Evolutionary conservation across 2,329 filamentous ascomycete species (phyloP), one percentile per base, ranked within the genome.

Genomic region (Piedraia hortae): DNA sequence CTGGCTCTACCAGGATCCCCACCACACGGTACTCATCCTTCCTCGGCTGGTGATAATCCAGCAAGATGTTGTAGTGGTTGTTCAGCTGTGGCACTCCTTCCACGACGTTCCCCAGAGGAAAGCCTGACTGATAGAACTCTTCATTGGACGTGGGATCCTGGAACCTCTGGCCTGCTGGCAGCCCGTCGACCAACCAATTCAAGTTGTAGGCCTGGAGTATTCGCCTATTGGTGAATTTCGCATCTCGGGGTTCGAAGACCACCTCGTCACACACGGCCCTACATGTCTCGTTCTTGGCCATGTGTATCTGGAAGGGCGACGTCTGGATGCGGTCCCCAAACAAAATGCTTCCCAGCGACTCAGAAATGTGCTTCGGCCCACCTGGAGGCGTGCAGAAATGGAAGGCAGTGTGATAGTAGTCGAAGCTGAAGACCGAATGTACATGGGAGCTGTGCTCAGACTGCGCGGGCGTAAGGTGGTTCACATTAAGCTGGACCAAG

Each of bases 291-390:
- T 97, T 85, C 30, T 64, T 53, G 24, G 51, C 64, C 80, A 97
- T 91, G 33, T 64, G 61, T 28, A 93, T 54, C 40, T 90, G 65
- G 40, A 89, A 90, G 0, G 82, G 75, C 16, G 82, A 93, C n/a
- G 77, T 89, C 51, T 77, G 77, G 50, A 97, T 97, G 25, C 85
- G 65, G 49, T 97, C 85, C 34, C 85, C 85, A 36, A 97, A 97
- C 22, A 97, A 50, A 41, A 97, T 97, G 54, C 82, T 91, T 12
- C 85, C 85, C 31, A 97, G 48, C 31, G 74, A 85, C 50, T 91
- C 85, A 18, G 74, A 68, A 11, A 89, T 64, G 51, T 72, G 61
- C 42, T 80, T 47, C 5, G 78, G 67, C 2, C 75, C 75, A 28
- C 56, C 66, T 25, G 71, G 51, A 2, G 82, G 85, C 34, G 60